Evolutionary conservation across 108 stramenopile species (phyloP), one percentile per base, ranked within the genome.

Genomic region (Discostella stelligeroides): DNA sequence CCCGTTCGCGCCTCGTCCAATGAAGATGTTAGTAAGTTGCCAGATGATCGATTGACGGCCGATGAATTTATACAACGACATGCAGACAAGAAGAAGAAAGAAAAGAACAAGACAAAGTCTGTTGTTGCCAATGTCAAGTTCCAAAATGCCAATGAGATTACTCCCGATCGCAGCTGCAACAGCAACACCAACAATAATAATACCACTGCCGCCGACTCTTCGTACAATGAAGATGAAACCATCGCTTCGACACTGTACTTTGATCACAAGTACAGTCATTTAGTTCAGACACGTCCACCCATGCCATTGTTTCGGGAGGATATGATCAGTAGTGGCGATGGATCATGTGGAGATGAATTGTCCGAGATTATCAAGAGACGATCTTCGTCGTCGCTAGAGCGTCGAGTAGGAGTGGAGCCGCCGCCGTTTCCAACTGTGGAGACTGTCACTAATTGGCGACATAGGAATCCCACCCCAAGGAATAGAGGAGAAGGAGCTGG

Each of bases 241-340:
- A 82, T 84, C 38, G 70, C 84, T 0, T 88, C 87, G 15, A 88
- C 87, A 0, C 42, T 85, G 15, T 88, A 84, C 63, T 88, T 85
- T 60, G 87, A 88, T 61, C 71, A 72, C 39, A 88, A 88, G 68
- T 71, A 79, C 28, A 69, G 70, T 0, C 84, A 88, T 60, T 59
- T 88, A 11, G 66, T 75, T 10, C 84, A 88, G 51, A 83, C 79
- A 13, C 63, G 80, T 29, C 84, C 82, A 15, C 87, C 87, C 27
- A 88, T 88, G 82, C 82, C 82, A 0, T 70, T 88, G 30, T 88
- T 85, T 57, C 63, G 68, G 27, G 67, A 80, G 53, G 46, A 71
- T n/a, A 48, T 59, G 45, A 10, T 71, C 7, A 27, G 27, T 1
- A 42, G 60, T 28, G 25, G 13, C 39, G 37, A 20, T 9, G 50